phyloP scores from a whole-genome alignment of 495 filamentous ascomycete genomes.

The Podospora fimiseda region DNA sequence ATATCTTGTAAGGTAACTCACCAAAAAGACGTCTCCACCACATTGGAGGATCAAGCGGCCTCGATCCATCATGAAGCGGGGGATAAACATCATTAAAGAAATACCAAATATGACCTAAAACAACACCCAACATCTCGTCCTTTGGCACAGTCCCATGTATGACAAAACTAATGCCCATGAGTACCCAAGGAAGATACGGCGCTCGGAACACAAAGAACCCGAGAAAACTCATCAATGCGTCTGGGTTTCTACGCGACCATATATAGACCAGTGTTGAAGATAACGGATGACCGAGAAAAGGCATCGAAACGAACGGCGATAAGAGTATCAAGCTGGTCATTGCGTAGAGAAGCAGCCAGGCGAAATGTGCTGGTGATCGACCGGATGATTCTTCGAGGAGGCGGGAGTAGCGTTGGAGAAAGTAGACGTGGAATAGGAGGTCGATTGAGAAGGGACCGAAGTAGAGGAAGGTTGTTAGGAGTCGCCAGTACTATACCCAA shows the following conservation, averaged over 20 bases:
- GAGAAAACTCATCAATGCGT: slow-evolving; percentile 83
- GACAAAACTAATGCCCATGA: slow-evolving; percentile 82
- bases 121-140: slow-evolving; percentile 90
- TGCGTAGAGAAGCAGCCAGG: slow-evolving; percentile 86
- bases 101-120: slow-evolving; percentile 95
- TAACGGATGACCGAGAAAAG: slow-evolving; percentile 84
- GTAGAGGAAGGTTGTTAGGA: slow-evolving; percentile 92
- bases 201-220: slow-evolving; percentile 87
- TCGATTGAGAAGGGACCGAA: slow-evolving; percentile 93
- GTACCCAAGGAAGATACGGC: slow-evolving; percentile 92
- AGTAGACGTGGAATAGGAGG: slow-evolving; percentile 97
- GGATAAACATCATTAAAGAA: slow-evolving; percentile 98
- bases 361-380: slow-evolving; percentile 83
- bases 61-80: slow-evolving; percentile 73
- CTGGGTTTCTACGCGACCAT: slow-evolving; percentile 92
- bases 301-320: slow-evolving; percentile 78
- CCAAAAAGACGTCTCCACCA: slow-evolving; percentile 90
- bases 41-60: slow-evolving; percentile 81
- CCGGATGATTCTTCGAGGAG: slow-evolving; percentile 92
- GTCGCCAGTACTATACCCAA: slow-evolving; percentile 75
- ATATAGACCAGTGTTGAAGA: slow-evolving; percentile 95
- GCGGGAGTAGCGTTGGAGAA: slow-evolving; percentile 92
- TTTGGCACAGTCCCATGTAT: slow-evolving; percentile 83
- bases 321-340: slow-evolving; percentile 67
- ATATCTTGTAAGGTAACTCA: slow-evolving; percentile 4